Percentiles rank a stretch among this genome's conserved stretches.
Conservation (phyloP, 2,329 filamentous ascomycete species). For the Pseudogymnoascus sp. region DNA sequence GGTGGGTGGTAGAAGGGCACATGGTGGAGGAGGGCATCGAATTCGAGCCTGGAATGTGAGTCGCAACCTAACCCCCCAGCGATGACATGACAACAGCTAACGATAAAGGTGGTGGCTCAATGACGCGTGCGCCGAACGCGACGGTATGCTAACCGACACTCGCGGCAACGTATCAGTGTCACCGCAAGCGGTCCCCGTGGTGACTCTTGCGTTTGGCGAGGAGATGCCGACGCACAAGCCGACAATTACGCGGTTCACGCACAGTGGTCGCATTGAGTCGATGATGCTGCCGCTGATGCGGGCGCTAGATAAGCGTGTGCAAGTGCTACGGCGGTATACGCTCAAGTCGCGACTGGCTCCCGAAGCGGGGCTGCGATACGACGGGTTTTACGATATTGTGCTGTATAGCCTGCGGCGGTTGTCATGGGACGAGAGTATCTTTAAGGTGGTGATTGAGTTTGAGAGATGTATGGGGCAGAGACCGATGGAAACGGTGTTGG, state of each 20-base stretch:
- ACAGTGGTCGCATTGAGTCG: conserved; percentile 35
- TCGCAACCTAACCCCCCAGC: background rate
- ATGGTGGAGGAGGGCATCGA: conserved; percentile 12
- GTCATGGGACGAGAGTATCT: background rate
- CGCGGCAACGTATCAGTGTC: conserved; percentile 39
- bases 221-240: conserved; percentile 36
- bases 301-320: conserved; percentile 41
- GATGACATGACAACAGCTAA: conserved; percentile 18
- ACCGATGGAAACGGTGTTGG: conserved; percentile 35
- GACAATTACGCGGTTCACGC: conserved; percentile 36
- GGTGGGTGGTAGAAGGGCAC: conserved; percentile 11
- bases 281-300: conserved; percentile 43
- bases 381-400: conserved; percentile 42
- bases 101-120: conserved; percentile 48
- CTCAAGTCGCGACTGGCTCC: conserved; percentile 46
- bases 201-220: conserved; percentile 44
- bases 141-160: conserved; percentile 43
- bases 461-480: conserved; percentile 37
- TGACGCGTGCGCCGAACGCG: conserved; percentile 45
- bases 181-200: conserved; percentile 34
- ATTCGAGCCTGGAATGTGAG: conserved; percentile 42
- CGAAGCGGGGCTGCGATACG: conserved; percentile 44
- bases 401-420: background rate
- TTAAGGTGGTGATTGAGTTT: conserved; percentile 32
- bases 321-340: conserved; percentile 43